Evolutionary conservation across 2,329 filamentous ascomycete genomes (phyloP).

Genomic region (Aspergillaceae sp.): DNA sequence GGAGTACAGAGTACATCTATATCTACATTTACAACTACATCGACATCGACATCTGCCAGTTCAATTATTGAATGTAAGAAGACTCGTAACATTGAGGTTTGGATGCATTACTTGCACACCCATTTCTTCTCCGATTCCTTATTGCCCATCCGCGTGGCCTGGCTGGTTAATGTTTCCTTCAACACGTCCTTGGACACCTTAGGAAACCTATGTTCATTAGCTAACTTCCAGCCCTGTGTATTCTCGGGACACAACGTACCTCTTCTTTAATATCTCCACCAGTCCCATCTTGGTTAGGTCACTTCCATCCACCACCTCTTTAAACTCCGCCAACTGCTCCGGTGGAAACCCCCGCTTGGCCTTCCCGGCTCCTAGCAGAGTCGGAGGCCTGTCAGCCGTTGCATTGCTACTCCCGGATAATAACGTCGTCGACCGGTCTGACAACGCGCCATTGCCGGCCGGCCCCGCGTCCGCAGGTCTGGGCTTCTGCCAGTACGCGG

Average conservation of each 20-base stretch:
- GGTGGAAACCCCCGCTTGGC: slow-evolving; percentile 44
- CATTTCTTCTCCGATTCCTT: slow-evolving; percentile 59
- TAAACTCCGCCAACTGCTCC: slow-evolving; percentile 59
- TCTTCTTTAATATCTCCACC: slow-evolving; percentile 65
- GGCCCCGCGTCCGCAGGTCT: too few species aligned
- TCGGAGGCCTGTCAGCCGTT: too few species aligned
- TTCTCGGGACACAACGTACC: slow-evolving; percentile 30
- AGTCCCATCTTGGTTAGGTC: slow-evolving; percentile 66
- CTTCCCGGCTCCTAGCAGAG: slow-evolving; percentile 11
- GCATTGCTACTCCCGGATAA: too few species aligned
- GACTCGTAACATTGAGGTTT: too few species aligned
- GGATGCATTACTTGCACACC: slow-evolving; percentile 37
- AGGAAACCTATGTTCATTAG: slow-evolving; percentile 46
- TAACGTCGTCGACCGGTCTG: too few species aligned
- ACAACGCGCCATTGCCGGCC: too few species aligned
- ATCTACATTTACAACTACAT: too few species aligned
- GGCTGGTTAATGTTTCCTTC: slow-evolving; percentile 57
- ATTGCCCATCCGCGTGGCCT: slow-evolving; percentile 56
- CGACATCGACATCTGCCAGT: too few species aligned
- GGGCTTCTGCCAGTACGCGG: slow-evolving; percentile 60
- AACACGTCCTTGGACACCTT: slow-evolving; percentile 62
- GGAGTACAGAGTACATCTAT: too few species aligned
- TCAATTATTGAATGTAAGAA: too few species aligned
- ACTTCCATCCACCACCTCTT: slow-evolving; percentile 58
- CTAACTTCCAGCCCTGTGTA: neutral